phyloP scores from a whole-genome alignment of 2,329 filamentous ascomycete species.

The Colletotrichum navitas region DNA sequence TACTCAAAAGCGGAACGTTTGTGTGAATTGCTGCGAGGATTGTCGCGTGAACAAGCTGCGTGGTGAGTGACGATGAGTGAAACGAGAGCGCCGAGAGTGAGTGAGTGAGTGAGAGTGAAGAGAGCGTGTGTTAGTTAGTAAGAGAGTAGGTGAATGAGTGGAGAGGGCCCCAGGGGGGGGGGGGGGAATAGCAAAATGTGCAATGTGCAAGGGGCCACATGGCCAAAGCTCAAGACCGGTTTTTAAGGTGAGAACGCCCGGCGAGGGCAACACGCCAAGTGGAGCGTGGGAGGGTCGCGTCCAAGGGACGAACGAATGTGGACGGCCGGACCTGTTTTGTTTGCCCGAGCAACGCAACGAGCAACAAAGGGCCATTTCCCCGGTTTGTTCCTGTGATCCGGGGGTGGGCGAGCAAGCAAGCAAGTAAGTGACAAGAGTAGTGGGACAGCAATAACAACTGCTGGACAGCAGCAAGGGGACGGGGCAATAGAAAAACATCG shows the following conservation, averaged over 20 bases:
- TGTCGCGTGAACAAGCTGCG: background rate
- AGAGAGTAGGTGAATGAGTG: background rate
- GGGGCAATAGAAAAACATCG: no score
- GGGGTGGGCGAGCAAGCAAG: background rate
- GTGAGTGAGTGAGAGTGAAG: no score
- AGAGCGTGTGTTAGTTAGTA: no score
- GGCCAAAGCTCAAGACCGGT: constrained; percentile 9
- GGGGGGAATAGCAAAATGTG: background rate
- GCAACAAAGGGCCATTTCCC: constrained; percentile 20
- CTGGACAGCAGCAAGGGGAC: no score
- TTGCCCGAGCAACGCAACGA: constrained; percentile 41
- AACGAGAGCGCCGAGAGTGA: no score
- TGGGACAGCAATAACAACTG: no score
- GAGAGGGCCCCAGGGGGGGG: no score
- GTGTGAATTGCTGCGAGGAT: background rate
- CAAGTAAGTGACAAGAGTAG: background rate
- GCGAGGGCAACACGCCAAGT: constrained; percentile 16
- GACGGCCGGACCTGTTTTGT: constrained; percentile 28
- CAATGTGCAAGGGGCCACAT: constrained; percentile 10
- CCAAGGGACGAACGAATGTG: constrained; percentile 16
- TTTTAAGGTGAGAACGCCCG: constrained; percentile 22
- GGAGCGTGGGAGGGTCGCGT: constrained; percentile 30
- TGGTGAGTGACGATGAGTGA: background rate
- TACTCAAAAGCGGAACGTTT: background rate
- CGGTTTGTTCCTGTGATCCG: constrained; percentile 5